A percentile compares a stretch with the other conserved stretches of the same genome.
Conservation (phyloP, 768 basidiomycete species). For the Tylopilus subfusipes region DNA sequence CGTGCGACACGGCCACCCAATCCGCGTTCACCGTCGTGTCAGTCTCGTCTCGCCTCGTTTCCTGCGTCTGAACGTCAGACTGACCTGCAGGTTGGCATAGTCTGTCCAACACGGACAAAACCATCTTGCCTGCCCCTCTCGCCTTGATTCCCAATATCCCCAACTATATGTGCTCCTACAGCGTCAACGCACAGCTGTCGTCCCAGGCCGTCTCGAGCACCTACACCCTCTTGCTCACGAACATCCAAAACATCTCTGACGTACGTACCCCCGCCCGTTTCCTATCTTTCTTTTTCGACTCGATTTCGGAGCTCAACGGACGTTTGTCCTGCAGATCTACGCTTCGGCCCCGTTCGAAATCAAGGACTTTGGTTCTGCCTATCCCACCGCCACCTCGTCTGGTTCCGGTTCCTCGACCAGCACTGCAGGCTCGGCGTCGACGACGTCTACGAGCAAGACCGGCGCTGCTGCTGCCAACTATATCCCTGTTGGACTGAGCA, state of each 20-base stretch:
- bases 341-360: slow-evolving; percentile 61
- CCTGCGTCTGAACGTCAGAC: slow-evolving; percentile 4
- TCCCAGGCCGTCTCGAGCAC: slow-evolving; percentile 39
- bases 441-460: slow-evolving; percentile 13
- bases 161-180: slow-evolving; percentile 58
- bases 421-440: slow-evolving; percentile 13
- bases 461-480: slow-evolving; percentile 19
- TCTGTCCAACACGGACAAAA: slow-evolving; percentile 42
- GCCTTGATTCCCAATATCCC: slow-evolving; percentile 46
- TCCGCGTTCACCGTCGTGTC: slow-evolving; percentile 48
- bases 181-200: slow-evolving; percentile 46
- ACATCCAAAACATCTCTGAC: slow-evolving; percentile 47
- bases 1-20: slow-evolving; percentile 40
- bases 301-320: background rate
- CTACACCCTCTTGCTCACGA: slow-evolving; percentile 51
- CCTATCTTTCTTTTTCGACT: background rate
- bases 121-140: slow-evolving; percentile 37
- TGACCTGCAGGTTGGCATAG: slow-evolving; percentile 27
- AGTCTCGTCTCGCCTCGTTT: background rate
- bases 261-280: slow-evolving; percentile 36
- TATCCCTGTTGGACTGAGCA: slow-evolving; percentile 27
- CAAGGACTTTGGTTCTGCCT: slow-evolving; percentile 51
- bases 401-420: slow-evolving; percentile 25
- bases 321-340: slow-evolving; percentile 42
- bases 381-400: slow-evolving; percentile 39